Base-by-base conservation (phyloP, 345 rosid genomes). In the Gossypium raimondii region DNA sequence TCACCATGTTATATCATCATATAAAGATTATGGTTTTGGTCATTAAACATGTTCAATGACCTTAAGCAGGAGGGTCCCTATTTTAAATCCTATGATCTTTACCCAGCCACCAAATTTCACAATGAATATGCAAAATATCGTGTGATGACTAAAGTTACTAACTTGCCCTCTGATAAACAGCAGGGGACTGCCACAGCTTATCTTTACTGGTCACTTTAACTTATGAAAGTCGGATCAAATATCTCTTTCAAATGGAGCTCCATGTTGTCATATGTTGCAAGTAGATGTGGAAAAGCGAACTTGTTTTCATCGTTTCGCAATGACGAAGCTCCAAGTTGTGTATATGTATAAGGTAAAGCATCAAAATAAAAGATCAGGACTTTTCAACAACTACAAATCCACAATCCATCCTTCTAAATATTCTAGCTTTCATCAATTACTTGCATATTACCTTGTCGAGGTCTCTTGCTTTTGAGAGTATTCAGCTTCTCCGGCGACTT, bases 401-500 rank as follows among this genome's bases (percentile, higher is more conserved):
- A 44, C 67, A 59, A 48, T 43, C 43, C 43, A 58, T 43, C 38
- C 14, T n/a, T 59, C 41, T 41, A 57, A 56, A 72, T 51, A 27
- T 51, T 29, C 69, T 61, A 45, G 25, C 11, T 50, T 48, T 48
- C 68, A 27, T 11, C 58, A 9, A 50, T 73, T 48, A 18, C 11
- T 73, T 43, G 65, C 1, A 67, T 68, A 80, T 82, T 81, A 93
- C 99, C 92, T 17, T 79, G 89, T 11, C 86, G 83, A 62, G 78
- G 82, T 65, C 86, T 85, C 81, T 87, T 93, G 82, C 84, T 78
- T 78, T 84, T 85, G 71, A 78, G 68, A 25, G 94, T 90, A 80
- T 80, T 88, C 22, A 81, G 24, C 74, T 96, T 96, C 82, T 92
- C 98, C 1, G 98, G 98, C 16, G 99, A 93, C 62, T 87, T 87